A percentile compares a stretch with the other conserved stretches of the same genome.
These are phyloP conservation scores for Gynandropsis gynandra DNA, from an alignment of 345 rosid genomes.

Conservation along the genomic window DNA sequence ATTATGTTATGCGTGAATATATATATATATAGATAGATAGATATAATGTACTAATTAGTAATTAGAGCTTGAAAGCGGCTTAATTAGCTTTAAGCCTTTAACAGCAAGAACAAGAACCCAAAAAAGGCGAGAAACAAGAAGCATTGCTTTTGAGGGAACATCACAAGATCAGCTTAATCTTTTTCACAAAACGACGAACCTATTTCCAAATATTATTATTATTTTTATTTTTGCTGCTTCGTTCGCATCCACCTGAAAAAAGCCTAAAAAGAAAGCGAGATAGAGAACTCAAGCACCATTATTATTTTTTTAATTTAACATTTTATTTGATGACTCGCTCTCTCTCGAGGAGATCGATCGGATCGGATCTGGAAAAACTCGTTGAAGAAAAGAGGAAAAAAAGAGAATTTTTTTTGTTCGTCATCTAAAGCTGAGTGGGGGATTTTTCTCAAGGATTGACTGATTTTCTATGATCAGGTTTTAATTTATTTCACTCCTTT, in stretches of 20 bases:
- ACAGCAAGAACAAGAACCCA: slow-evolving; percentile 8
- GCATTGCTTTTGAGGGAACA: slow-evolving; percentile 30
- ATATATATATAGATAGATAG: not conserved
- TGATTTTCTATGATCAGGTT: slow-evolving; percentile 44
- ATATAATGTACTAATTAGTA: slow-evolving; percentile 13
- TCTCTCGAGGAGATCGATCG: slow-evolving; percentile 24
- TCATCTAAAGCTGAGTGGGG: slow-evolving; percentile 25
- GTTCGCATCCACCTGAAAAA: slow-evolving; percentile 23
- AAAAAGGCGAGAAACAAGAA: slow-evolving; percentile 19
- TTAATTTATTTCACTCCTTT: not conserved
- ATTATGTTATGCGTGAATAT: too few species aligned
- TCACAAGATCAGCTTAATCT: slow-evolving; percentile 18
- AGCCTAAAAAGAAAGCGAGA: slow-evolving; percentile 18
- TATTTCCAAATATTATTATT: slow-evolving; percentile 1
- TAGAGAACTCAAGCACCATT: slow-evolving; percentile 5
- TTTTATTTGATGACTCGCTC: slow-evolving; percentile 19
- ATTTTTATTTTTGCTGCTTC: not conserved
- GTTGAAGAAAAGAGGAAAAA: slow-evolving; percentile 19
- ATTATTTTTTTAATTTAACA: slow-evolving; percentile 21
- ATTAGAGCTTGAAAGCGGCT: slow-evolving; percentile 17
- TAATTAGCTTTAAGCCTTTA: slow-evolving; percentile 6
- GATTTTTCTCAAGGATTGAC: slow-evolving; percentile 18
- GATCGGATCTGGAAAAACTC: slow-evolving; percentile 48
- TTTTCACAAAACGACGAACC: slow-evolving; percentile 33
- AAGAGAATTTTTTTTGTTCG: not conserved